A percentile compares a stretch with the other conserved stretches of the same genome.
These are phyloP conservation scores for Saccharomycopsis amapae DNA, from an alignment of 805 yeast genomes.

Conservation along the genomic window DNA sequence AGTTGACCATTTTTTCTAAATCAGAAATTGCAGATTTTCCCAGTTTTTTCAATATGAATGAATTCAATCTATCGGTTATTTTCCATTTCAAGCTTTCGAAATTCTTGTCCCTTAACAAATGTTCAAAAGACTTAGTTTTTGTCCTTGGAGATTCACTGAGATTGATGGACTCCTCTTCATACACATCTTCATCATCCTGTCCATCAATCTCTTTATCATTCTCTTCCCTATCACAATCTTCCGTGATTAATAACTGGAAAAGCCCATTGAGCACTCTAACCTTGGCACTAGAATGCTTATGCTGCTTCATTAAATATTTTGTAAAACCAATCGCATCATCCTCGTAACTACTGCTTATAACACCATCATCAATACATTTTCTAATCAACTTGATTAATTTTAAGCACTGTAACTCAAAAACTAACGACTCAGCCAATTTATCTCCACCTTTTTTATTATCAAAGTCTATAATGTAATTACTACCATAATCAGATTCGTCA, in stretches of 20 bases:
- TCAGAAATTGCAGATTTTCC: slow-evolving; percentile 12
- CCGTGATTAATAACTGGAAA: slow-evolving; percentile 6
- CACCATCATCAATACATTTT: slow-evolving; percentile 1
- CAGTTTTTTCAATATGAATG: slow-evolving; percentile 8
- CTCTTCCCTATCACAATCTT: neutral
- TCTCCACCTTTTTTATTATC: neutral
- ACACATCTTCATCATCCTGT: neutral
- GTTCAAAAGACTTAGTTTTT: neutral
- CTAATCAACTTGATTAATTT: slow-evolving; percentile 11
- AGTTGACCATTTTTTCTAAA: slow-evolving; percentile 17
- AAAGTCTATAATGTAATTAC: neutral
- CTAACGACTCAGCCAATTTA: slow-evolving; percentile 2
- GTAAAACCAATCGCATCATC: slow-evolving; percentile 13
- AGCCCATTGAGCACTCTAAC: slow-evolving; percentile 5
- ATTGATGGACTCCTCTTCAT: too few species aligned
- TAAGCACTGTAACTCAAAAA: slow-evolving; percentile 15
- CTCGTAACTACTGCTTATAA: neutral
- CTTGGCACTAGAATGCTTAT: neutral
- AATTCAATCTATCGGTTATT: slow-evolving; percentile 15
- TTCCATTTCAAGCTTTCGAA: slow-evolving; percentile 9
- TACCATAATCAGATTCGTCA: slow-evolving; percentile 4
- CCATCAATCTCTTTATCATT: neutral
- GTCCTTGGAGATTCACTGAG: too few species aligned
- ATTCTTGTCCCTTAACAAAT: slow-evolving; percentile 4
- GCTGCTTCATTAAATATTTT: slow-evolving; percentile 7